Base-by-base conservation (phyloP, 129 eudicot genomes). In the Chrysanthemum lavandulifolium region DNA sequence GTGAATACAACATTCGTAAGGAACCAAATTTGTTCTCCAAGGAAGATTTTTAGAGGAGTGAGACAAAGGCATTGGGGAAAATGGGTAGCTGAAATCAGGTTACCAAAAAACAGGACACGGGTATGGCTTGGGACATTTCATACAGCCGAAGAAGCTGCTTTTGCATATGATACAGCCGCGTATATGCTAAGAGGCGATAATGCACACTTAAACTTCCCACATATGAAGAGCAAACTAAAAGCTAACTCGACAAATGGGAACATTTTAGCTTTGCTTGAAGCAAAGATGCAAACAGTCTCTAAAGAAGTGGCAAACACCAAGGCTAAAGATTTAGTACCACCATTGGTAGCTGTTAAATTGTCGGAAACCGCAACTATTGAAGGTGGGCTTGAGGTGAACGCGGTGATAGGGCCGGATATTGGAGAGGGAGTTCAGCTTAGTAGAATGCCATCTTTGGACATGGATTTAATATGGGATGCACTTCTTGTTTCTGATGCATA, bases 1-100 rank as follows among this genome's bases (percentile, higher is more conserved):
- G 36, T 67, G 2, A 73, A 19, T 21, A 18, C 25, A 6, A 27
- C 47, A 62, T 68, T 49, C 29, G 61, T 67, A 12, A 75, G 56
- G 53, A 61, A 54, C n/a, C 55, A 49, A 12, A 31, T 67, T 4
- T 72, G 83, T 31, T 68, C 86, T 5, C 75, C 80, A 4, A 78
- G 83, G 56, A 89, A 82, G 85, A 73, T 87, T 13, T 90, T 70
- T 69, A 80, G 98, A 69, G 98, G 98, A 47, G 98, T 93, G 47
- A 79, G 98, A 71, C 97, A 93, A 63, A 75, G 98, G 76, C 98
- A 89, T 48, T 92, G 96, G 98, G 98, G 96, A 21, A 92, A 89
- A 85, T 92, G 96, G 96, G 98, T 92, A 13, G 98, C 98, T n/a
- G n/a, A 93, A 54, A 93, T 90, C 16, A n/a, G 97, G 77, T 73